phyloP scores from a whole-genome alignment of 2,329 filamentous ascomycete species.

The Neophaeococcomyces aloes region DNA sequence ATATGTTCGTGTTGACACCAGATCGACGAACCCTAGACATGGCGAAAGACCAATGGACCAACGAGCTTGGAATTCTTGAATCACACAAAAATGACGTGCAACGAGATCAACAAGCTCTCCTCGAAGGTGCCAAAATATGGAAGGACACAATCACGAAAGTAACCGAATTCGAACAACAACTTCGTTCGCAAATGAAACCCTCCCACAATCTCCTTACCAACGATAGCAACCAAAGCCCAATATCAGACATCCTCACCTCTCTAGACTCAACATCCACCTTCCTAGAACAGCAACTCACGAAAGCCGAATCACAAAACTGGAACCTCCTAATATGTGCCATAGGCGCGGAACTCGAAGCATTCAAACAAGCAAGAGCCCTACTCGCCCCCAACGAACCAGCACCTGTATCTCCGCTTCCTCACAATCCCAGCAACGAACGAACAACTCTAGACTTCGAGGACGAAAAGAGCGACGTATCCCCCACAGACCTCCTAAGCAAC shows the following conservation, averaged over 20 bases:
- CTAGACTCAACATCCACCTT: conserved; percentile 22
- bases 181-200: conserved; percentile 28
- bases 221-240: conserved; percentile 5
- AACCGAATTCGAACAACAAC: conserved; percentile 40
- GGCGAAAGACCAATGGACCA: conserved; percentile 47
- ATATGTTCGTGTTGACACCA: conserved; percentile 43
- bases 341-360: conserved; percentile 51
- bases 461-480: conserved; percentile 10
- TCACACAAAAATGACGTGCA: conserved; percentile 38
- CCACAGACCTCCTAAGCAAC: conserved; percentile 8
- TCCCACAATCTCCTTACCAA: too few relatives aligned
- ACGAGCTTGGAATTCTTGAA: conserved; percentile 37
- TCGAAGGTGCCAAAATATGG: conserved; percentile 51
- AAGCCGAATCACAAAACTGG: conserved; percentile 47
- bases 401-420: background rate
- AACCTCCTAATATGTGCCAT: conserved; percentile 52
- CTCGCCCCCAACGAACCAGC: conserved; percentile 27
- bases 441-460: background rate
- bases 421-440: background rate
- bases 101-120: conserved; percentile 45
- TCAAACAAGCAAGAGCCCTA: conserved; percentile 30
- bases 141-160: conserved; percentile 44
- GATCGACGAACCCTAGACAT: conserved; percentile 50
- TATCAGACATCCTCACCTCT: conserved; percentile 8
- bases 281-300: conserved; percentile 40